Evolutionary conservation across 305 asterid species (phyloP), one percentile per base, ranked within the genome.

Genomic region (Fraxinus sp.): DNA sequence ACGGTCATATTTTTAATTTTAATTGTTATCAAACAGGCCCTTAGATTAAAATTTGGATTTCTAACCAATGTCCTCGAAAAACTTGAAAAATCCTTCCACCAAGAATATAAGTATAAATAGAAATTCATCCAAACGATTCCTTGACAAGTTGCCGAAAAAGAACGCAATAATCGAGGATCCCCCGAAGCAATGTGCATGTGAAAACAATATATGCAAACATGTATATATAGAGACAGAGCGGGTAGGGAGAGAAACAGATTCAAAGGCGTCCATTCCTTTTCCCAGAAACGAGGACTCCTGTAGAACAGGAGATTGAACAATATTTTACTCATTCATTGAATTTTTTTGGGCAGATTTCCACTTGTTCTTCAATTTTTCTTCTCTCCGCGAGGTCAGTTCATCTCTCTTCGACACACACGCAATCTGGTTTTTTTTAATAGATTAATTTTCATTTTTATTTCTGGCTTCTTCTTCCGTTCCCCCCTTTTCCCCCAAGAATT

Each of bases 61-160:
- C 9, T 39, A 39, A 8, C 9, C 3, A 3, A 41, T 9, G 9
- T 14, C 20, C 18, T 13, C 20, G 6, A 49, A 49, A 49, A 49
- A 49, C 20, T 14, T 13, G 57, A 46, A 14, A 49, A 49, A 4
- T 16, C 7, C 64, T 52, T 52, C 9, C 5, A 52, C 7, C 20
- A 1, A 49, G n/a, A 77, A 26, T 22, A 13, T 5, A 35, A 46
- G 39, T 7, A 33, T 6, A 75, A 62, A 4, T 14, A 70, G 13
- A 41, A 57, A 52, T 52, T n/a, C 24, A 4, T 5, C 20, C 22
- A 5, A n/a, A 52, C 24, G 64, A 52, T 5, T 52, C 64, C 59
- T 55, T 5, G 26, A 16, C 32, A 62, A 28, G 84, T 75, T 37
- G 80, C 77, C 68, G 77, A 59, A 22, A 62, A 82, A 28, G 32